A percentile compares a stretch with the other conserved stretches of the same genome.
These are phyloP conservation scores for Achaetomium macrosporum DNA, from an alignment of 2,329 filamentous ascomycete species.

Conservation along the genomic window DNA sequence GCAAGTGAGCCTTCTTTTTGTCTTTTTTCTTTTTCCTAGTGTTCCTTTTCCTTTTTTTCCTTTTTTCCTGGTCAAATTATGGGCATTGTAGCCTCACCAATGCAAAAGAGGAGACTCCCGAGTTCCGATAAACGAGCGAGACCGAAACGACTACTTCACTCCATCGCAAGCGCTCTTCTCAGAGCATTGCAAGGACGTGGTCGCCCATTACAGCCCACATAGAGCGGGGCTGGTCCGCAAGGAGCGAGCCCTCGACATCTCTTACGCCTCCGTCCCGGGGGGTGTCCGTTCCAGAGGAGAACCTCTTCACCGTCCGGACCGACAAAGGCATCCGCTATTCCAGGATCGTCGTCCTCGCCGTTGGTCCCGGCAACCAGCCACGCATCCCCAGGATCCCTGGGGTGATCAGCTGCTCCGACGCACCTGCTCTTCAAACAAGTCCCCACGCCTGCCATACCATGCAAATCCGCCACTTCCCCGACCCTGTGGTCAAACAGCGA, in stretches of 20 bases:
- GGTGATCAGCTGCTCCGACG: background rate
- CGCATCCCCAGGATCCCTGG: slow-evolving; percentile 33
- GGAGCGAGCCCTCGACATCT: slow-evolving; percentile 55
- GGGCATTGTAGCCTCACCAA: too few relatives aligned
- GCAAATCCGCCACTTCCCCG: slow-evolving; percentile 55
- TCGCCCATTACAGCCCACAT: slow-evolving; percentile 52
- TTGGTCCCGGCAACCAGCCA: slow-evolving; percentile 62
- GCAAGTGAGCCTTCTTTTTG: slow-evolving; percentile 34
- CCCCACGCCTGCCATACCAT: slow-evolving; percentile 57
- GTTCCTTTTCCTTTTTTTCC: too few relatives aligned
- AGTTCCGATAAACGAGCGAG: slow-evolving; percentile 57
- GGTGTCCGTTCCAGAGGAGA: slow-evolving; percentile 40
- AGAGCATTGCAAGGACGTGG: slow-evolving; percentile 55
- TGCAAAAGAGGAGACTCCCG: slow-evolving; percentile 34
- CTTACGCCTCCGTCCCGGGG: slow-evolving; percentile 47
- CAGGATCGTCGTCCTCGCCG: slow-evolving; percentile 60
- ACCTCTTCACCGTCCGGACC: slow-evolving; percentile 61
- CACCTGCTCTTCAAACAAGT: background rate
- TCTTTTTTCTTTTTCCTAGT: too few relatives aligned
- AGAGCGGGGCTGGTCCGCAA: slow-evolving; percentile 49
- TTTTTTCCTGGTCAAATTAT: too few relatives aligned
- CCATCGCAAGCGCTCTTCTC: slow-evolving; percentile 57
- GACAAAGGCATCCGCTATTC: slow-evolving; percentile 50
- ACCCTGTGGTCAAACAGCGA: slow-evolving; percentile 44
- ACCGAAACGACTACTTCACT: slow-evolving; percentile 64